Evolutionary conservation across 768 basidiomycete genomes (phyloP), one percentile per base, ranked within the genome.

Genomic region (Daedaleopsis nitida): DNA sequence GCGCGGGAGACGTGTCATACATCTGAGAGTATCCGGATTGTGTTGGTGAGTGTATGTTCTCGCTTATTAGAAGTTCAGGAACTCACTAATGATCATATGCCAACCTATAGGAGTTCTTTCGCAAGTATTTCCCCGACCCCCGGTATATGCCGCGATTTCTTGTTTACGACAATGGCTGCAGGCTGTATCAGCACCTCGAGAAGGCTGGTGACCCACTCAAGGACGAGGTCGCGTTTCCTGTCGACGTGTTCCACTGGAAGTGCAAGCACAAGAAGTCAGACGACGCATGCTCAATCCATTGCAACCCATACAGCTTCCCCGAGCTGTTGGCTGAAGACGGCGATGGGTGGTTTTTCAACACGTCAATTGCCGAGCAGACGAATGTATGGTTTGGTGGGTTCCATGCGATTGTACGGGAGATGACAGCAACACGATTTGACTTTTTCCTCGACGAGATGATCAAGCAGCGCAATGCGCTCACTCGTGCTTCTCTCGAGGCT

Each of bases 401-500:
- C 60, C 69, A 70, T 0, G 55, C 71, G 0, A 75, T 78, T n/a
- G 62, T 72, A 0, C 65, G 73, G 0, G 78, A 77, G 56, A 80
- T 80, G 78, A 48, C 45, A 6, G 67, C 51, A 0, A 55, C 62
- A 9, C 23, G 70, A 23, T 78, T 75, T 57, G 66, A 75, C 14
- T 80, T 80, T 56, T 76, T 76, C 32, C 62, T 78, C 1, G 76
- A 77, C 60, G 73, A 77, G 50, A 74, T 77, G 73, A 74, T 78
- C 27, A 32, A 32, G 27, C 27, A 7, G 7, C 27, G 27, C 27
- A 32, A 32, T 32, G 4, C 4, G 3, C 27, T 32, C 27, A 32
- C 27, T 32, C 27, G 27, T 3, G 27, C 3, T 32, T 3, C 4
- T 3, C 27, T 32, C 4, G 27, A 32, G 7, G 3, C 7, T 7